These are phyloP conservation scores for Tieghemostelium lacteum DNA, from an alignment of 78 protist species.

Conservation along the genomic window DNA sequence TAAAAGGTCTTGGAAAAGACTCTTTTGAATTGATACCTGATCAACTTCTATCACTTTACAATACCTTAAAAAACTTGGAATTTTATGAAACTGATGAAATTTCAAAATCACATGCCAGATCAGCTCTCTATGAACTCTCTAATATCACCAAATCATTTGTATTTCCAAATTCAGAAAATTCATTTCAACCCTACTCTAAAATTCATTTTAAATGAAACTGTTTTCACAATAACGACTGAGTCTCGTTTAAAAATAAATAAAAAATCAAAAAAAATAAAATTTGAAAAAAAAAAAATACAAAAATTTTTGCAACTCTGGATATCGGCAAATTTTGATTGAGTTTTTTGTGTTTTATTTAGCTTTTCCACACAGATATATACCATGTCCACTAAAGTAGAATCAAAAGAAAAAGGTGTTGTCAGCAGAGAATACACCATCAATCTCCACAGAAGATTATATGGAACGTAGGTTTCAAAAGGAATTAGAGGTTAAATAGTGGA, in stretches of 20 bases:
- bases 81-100: constrained; percentile 53
- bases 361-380: not conserved
- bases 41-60: constrained; percentile 21
- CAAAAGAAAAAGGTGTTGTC: constrained; percentile 48
- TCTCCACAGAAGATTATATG: constrained; percentile 90
- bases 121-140: constrained; percentile 54
- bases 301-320: too few species aligned
- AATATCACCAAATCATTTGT: constrained; percentile 51
- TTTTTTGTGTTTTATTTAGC: too few species aligned
- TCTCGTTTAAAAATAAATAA: too few species aligned
- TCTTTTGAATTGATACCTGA: constrained; percentile 44
- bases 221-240: too few species aligned
- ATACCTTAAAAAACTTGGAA: constrained; percentile 28
- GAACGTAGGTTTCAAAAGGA: constrained; percentile 77
- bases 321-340: too few species aligned
- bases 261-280: too few species aligned
- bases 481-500: not conserved
- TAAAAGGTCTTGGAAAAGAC: constrained; percentile 60
- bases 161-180: constrained; percentile 37
- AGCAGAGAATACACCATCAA: constrained; percentile 94
- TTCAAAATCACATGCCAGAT: constrained; percentile 66
- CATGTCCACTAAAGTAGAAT: constrained; percentile 36
- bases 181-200: too few species aligned
- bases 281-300: too few species aligned
- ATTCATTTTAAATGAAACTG: too few species aligned